phyloP scores from a whole-genome alignment of 176 grass and related monocot species.

The Ampelocalamus luodianensis region DNA sequence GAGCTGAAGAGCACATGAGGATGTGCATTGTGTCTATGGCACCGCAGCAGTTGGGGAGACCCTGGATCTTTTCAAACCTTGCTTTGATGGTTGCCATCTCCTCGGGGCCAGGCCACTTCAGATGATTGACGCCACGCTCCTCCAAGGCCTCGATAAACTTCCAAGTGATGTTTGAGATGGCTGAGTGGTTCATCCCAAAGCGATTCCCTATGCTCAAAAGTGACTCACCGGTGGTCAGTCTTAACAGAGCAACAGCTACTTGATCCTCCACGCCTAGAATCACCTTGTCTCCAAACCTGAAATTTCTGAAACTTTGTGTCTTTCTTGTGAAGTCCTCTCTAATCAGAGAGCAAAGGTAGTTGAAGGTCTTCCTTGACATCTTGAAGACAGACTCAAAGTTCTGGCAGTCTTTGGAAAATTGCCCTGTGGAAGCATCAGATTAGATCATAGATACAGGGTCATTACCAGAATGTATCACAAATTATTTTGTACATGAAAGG shows the following conservation, averaged over 20 bases:
- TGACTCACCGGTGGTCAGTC: constrained; percentile 79
- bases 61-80: constrained; percentile 69
- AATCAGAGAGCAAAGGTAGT: constrained; percentile 76
- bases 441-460: not conserved
- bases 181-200: constrained; percentile 88
- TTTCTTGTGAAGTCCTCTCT: constrained; percentile 57
- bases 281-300: constrained; percentile 64
- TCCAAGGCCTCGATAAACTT: constrained; percentile 91
- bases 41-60: constrained; percentile 86
- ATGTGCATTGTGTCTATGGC: constrained; percentile 85
- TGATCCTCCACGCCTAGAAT: constrained; percentile 73
- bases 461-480: constrained; percentile 29
- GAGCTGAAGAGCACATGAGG: constrained; percentile 74
- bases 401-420: constrained; percentile 40
- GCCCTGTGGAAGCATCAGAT: constrained; percentile 50
- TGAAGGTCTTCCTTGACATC: constrained; percentile 84
- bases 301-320: constrained; percentile 63
- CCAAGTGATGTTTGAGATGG: constrained; percentile 93
- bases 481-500: constrained; percentile 9
- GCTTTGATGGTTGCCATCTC: constrained; percentile 68
- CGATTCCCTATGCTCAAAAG: constrained; percentile 67
- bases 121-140: constrained; percentile 56
- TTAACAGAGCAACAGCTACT: constrained; percentile 82
- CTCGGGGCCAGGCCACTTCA: constrained; percentile 72
- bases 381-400: constrained; percentile 72